Evolutionary conservation across 805 yeast genomes (phyloP), one percentile per base, ranked within the genome.

Genomic region (Metschnikowia proteae): DNA sequence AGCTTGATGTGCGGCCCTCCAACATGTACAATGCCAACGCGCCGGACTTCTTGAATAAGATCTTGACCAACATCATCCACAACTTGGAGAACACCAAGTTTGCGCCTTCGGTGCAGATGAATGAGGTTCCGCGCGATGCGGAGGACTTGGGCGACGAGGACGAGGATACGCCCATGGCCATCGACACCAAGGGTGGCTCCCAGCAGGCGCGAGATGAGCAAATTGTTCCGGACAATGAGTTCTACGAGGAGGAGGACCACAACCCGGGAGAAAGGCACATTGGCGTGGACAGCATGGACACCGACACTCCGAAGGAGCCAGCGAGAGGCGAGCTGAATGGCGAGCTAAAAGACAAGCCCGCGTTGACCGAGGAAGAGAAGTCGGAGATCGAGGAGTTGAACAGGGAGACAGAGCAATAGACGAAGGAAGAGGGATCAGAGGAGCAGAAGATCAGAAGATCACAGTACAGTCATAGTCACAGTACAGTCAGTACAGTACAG

Each of bases 21-120:
- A 92, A 92, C 69, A 92, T 92, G 98, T 88, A 86, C 72, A 92
- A 92, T 68, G 96, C 96, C 45, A 92, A 92, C 69, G 81, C 92
- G 25, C 92, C 95, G 25, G 97, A 91, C 66, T 92, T 90, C 64
- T 75, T 92, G 59, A 88, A 89, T 67, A 86, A 88, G 66, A 84
- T 92, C 45, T 71, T 89, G 61, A 78, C 87, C 9, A 87, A 85
- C 59, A 86, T 92, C 46, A 76, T 86, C 46, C 73, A 80, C 50
- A 90, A 88, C 69, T 73, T 92, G 61, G 95, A 89, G 60, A 81
- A 87, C 59, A 89, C 97, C n/a, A 84, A 87, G 67, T 89, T 85
- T 67, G 96, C 97, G 0, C 99, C 99, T n/a, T 86, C 96, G 46
- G 97, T 92, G 31, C 98, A 92, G 68, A 80, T 89, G 83, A 85